Percentiles rank a stretch among this genome's conserved stretches.
phyloP scores from a whole-genome alignment of 2,329 filamentous ascomycete genomes.

The Stromatinia cepivora region DNA sequence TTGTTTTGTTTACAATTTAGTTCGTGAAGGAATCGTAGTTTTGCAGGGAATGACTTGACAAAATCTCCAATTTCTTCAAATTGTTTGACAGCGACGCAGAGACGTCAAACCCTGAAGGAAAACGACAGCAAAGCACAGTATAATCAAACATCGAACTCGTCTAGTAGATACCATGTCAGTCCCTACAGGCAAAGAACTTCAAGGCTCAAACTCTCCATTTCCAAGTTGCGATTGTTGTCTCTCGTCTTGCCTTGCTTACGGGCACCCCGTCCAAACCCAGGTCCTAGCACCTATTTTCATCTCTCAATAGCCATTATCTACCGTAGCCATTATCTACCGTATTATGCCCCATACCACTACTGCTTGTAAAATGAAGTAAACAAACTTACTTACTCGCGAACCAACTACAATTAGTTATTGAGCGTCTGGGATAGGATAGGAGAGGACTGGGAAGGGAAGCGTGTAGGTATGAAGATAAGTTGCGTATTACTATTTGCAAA shows the following conservation, averaged over 20 bases:
- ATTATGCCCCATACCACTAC: slow-evolving; percentile 17
- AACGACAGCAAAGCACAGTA: background rate
- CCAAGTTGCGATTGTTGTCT: background rate
- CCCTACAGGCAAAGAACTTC: background rate
- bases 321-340: slow-evolving; percentile 12
- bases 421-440: background rate
- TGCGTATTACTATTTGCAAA: slow-evolving; percentile 16
- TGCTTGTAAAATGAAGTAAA: slow-evolving; percentile 20
- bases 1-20: slow-evolving; percentile 14
- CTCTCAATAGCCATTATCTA: slow-evolving; percentile 21
- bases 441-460: background rate
- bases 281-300: slow-evolving; percentile 7
- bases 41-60: slow-evolving; percentile 6
- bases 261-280: slow-evolving; percentile 16
- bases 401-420: background rate
- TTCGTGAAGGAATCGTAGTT: slow-evolving; percentile 3
- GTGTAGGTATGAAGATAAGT: background rate
- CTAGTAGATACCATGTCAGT: background rate
- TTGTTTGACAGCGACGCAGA: slow-evolving; percentile 16
- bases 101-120: background rate
- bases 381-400: slow-evolving; percentile 3
- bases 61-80: background rate
- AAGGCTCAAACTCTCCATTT: background rate
- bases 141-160: background rate
- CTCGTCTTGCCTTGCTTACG: slow-evolving; percentile 5